Evolutionary conservation across 2,329 filamentous ascomycete species (phyloP), one percentile per base, ranked within the genome.

Genomic region (Cucurbitaria berberidis): DNA sequence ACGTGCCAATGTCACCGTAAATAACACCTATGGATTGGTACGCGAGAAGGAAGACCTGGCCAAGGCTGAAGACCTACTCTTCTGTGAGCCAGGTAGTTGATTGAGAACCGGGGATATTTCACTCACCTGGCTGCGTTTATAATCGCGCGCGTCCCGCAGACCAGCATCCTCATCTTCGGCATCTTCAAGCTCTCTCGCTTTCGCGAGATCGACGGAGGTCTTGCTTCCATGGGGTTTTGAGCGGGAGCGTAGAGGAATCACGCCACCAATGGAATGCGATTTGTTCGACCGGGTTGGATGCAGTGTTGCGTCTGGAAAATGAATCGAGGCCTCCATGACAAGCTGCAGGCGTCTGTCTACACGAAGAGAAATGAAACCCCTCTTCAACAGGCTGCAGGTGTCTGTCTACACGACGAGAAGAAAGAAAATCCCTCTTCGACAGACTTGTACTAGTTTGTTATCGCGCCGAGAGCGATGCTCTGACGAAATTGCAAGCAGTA

Each of bases 1-100:
- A 85, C 5, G 77, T 85, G 51, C 86, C 87, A 64, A 89, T 88
- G 60, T 89, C 87, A 21, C 87, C 87, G 56, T 89, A 89, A 45
- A 89, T 89, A 35, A 87, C 84, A 45, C 87, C 86, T 26, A 81
- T 83, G 2, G 82, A 85, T 72, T 89, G 86, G 66, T 87, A 89
- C 21, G 85, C 82, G 3, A 73, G 63, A 11, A 66, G 45, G 38
- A 70, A 50, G 16, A 70, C 46, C 36, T 73, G 68, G 18, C 53
- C 27, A 13, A 67, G 44, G 44, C 57, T 72, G 55, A 73, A 73
- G 4, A 39, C 44, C 69, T 73, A 53, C 18, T 19, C n/a, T 32
- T 16, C 30, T 34, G 50, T 69, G 18, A 68, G 64, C 21, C 5
- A 38, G 5, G 9, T 10, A 38, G 10, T 27, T 8, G 8, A 43